Conservation (phyloP, 2,329 filamentous ascomycete genomes). For the Diaporthe citrichinensis region DNA sequence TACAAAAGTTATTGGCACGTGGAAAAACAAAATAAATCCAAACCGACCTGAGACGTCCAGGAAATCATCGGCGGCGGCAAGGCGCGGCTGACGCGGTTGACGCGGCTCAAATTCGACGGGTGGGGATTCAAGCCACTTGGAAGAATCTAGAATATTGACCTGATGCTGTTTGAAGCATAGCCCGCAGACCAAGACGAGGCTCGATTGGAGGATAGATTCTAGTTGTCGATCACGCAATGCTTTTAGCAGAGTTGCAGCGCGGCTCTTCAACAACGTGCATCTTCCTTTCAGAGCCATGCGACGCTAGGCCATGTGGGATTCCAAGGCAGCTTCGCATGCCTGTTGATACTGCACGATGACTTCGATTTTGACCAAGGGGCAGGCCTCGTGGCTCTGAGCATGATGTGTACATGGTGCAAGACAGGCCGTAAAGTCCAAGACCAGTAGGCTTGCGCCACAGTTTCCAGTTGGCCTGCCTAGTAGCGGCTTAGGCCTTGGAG, state of each 20-base stretch:
- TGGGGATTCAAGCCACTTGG: neutral
- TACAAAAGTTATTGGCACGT: neutral
- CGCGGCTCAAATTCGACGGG: neutral
- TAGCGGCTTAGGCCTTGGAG: neutral
- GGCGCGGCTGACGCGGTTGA: neutral
- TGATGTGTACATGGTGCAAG: neutral
- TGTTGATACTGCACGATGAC: neutral
- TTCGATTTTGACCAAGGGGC: neutral
- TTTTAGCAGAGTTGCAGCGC: conserved; percentile 26
- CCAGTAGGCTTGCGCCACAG: conserved; percentile 5
- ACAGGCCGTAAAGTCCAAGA: neutral
- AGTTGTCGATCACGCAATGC: conserved; percentile 32
- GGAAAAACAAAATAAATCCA: neutral
- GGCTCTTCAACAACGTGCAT: conserved; percentile 21
- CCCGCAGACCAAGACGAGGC: neutral
- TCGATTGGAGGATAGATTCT: conserved; percentile 19
- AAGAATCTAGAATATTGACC: neutral
- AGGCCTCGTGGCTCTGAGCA: neutral
- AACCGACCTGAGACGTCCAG: neutral
- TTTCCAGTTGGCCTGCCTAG: neutral
- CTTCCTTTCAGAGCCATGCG: conserved; percentile 10
- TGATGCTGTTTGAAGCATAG: conserved; percentile 36
- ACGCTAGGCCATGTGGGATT: conserved; percentile 12
- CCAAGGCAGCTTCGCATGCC: neutral
- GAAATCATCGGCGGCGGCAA: neutral